Evolutionary conservation across 78 protist genomes (phyloP).

Genomic region (Chrysochromulina parva): DNA sequence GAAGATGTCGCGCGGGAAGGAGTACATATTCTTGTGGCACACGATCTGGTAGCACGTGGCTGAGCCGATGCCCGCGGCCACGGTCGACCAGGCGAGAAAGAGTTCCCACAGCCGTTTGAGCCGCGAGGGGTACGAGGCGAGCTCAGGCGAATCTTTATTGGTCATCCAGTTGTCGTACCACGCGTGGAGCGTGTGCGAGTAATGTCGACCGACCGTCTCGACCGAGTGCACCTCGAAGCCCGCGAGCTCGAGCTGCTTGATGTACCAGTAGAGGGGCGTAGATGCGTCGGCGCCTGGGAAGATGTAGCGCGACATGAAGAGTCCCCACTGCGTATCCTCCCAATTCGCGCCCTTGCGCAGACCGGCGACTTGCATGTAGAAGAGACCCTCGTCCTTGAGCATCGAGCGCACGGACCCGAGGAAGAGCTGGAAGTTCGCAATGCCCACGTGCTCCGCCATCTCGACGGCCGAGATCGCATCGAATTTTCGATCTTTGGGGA

Average conservation of each 20-base stretch:
- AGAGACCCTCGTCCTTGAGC: conserved; percentile 52
- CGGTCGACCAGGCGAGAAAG: conserved; percentile 59
- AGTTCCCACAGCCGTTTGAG: conserved; percentile 32
- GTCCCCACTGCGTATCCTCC: conserved; percentile 58
- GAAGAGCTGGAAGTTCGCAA: conserved; percentile 45
- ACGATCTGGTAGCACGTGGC: conserved; percentile 63
- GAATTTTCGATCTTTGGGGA: conserved; percentile 17
- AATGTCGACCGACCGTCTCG: conserved; percentile 56
- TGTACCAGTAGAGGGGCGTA: conserved; percentile 52
- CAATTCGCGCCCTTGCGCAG: conserved; percentile 50
- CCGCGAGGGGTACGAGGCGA: neutral
- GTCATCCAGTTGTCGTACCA: conserved; percentile 40
- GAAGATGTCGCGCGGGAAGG: conserved; percentile 45
- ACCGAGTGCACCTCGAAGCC: conserved; percentile 63
- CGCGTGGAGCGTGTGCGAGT: conserved; percentile 45
- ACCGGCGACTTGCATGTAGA: conserved; percentile 56
- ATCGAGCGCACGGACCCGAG: neutral
- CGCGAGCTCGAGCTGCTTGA: conserved; percentile 39
- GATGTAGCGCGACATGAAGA: conserved; percentile 64
- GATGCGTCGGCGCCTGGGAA: conserved; percentile 68
- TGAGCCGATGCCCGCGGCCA: conserved; percentile 51
- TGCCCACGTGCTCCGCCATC: conserved; percentile 68
- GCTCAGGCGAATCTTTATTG: neutral
- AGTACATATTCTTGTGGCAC: conserved; percentile 46
- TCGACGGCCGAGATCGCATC: conserved; percentile 48